A percentile compares a stretch with the other conserved stretches of the same genome.
Conservation (phyloP, 495 filamentous ascomycete genomes). For the Penicillium pancosmium region DNA sequence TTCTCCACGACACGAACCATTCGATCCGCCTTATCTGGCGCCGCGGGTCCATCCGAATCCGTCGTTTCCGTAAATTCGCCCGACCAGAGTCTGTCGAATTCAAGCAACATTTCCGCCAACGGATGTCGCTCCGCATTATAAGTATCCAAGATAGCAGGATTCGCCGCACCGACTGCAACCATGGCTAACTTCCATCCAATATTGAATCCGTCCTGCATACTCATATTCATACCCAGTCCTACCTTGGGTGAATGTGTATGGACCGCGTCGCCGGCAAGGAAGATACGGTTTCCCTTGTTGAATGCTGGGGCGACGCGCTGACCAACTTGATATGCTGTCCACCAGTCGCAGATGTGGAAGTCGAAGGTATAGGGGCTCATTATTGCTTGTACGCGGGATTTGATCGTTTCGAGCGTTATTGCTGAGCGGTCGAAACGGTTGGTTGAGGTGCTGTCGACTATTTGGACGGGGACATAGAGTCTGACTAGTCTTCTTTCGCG, state of each 20-base stretch:
- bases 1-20: conserved; percentile 33
- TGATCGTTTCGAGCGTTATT: conserved; percentile 61
- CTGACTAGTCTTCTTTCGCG: conserved; percentile 67
- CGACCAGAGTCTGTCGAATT: conserved; percentile 59
- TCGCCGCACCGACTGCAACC: conserved; percentile 60
- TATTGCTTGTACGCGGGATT: conserved; percentile 61
- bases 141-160: conserved; percentile 62
- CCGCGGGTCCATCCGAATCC: not conserved
- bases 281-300: conserved; percentile 67
- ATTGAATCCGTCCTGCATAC: conserved; percentile 79
- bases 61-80: conserved; percentile 22
- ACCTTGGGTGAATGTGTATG: conserved; percentile 85
- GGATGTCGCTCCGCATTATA: conserved; percentile 72
- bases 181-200: conserved; percentile 80
- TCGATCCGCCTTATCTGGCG: conserved; percentile 16
- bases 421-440: conserved; percentile 50
- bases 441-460: conserved; percentile 14
- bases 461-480: conserved; percentile 69
- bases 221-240: conserved; percentile 86
- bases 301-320: conserved; percentile 73
- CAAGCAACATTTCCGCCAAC: conserved; percentile 70
- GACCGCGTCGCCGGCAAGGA: conserved; percentile 79
- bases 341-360: conserved; percentile 60
- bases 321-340: conserved; percentile 66
- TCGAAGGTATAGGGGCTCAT: conserved; percentile 62